Evolutionary conservation across 345 rosid species (phyloP).

Genomic region (Euphorbia pulcherrima): DNA sequence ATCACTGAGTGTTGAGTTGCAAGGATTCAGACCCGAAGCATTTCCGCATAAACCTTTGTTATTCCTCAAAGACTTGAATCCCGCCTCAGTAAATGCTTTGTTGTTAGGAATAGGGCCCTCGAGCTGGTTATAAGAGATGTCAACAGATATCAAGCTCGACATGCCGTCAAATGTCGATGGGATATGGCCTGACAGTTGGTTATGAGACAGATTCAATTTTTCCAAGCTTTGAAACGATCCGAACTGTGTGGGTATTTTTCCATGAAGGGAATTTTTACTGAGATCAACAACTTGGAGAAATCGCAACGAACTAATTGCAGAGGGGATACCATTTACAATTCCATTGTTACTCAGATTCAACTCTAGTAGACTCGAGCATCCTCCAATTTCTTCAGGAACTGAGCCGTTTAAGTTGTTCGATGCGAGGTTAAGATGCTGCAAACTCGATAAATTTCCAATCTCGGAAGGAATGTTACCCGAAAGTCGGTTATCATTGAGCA

Average conservation of each 20-base stretch:
- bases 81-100: neutral
- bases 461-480: neutral
- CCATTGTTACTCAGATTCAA: neutral
- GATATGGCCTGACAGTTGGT: conserved; percentile 8
- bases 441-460: neutral
- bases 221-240: neutral
- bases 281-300: neutral
- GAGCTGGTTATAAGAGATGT: neutral
- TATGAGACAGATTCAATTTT: neutral
- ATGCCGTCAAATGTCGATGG: conserved; percentile 2
- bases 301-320: neutral
- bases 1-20: neutral
- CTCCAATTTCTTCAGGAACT: conserved; percentile 9
- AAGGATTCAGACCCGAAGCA: neutral
- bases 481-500: neutral
- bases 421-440: conserved; percentile 9
- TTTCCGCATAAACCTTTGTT: conserved; percentile 6
- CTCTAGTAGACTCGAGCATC: neutral
- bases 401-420: neutral
- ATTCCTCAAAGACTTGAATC: neutral
- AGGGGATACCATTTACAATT: neutral
- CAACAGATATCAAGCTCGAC: neutral
- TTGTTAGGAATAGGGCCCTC: neutral
- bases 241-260: neutral
- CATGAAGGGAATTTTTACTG: neutral